Base-by-base conservation (phyloP, 176 grass and related monocot genomes). In the Paspalum vaginatum region DNA sequence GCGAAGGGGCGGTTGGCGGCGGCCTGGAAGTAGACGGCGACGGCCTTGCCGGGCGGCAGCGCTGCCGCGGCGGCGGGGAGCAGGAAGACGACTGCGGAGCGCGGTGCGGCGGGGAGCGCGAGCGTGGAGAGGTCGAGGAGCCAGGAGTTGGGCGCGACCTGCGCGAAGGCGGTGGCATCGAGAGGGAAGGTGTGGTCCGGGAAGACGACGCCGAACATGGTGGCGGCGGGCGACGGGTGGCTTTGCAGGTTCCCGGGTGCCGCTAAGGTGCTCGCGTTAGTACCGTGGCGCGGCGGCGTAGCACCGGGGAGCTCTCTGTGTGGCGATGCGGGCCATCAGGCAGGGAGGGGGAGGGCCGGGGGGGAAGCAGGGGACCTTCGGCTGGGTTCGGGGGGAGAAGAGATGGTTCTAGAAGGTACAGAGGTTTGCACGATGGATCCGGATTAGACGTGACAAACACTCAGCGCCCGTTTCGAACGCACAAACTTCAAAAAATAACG, bases 201-300 rank as follows among this genome's bases (percentile, higher is more conserved):
- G 65, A 97, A 97, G 54, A 97, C 83, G 25, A 97, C 83, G 25
- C 91, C 95, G 65, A 97, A 97, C 95, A 97, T 97, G 81, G 81
- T 25, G 59, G 22, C 17, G 65, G 74, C 62, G 12, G 12, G 64
- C 9, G 58, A 51, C 9, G 17, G 41, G 63, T 7, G 9, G 37
- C 22, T 9, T 63, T 56, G 62, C 13, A 64, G 78, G 25, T 42
- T 70, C 37, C 22, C 40, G 43, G 68, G 57, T 68, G 63, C 65
- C 56, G 63, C 70, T 85, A 77, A 69, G n/a, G 51, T 79, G 81
- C 17, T 70, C 39, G 64, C 17, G 26, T 17, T 56, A 38, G 14
- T 32, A 54, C 48, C 63, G 26, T 20, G n/a, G 42, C 12, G 54
- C 58, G 64, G 62, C 20, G 55, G 48, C 26, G 70, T 49, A 44